phyloP scores from a whole-genome alignment of 2,329 filamentous ascomycete genomes.

The Xylariaceae sp. region DNA sequence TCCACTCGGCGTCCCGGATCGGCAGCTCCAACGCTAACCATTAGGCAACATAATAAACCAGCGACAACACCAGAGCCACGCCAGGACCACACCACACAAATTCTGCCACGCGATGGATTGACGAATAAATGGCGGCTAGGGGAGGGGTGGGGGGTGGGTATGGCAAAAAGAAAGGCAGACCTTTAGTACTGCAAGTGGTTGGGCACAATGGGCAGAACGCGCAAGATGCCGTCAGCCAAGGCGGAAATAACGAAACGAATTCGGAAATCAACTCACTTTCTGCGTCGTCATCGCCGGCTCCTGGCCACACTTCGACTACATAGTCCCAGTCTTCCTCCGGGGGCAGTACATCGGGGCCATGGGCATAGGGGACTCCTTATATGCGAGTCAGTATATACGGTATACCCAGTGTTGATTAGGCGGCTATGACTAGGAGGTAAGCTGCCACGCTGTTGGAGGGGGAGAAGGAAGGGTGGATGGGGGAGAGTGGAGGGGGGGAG shows the following conservation, averaged over 20 bases:
- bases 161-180: constrained; percentile 5
- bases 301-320: constrained; percentile 27
- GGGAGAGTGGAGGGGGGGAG: too few species aligned
- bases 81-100: background rate
- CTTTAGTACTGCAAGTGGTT: background rate
- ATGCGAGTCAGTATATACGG: constrained; percentile 10
- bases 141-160: background rate
- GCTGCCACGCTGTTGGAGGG: constrained; percentile 7
- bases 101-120: constrained; percentile 12
- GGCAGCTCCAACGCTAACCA: background rate
- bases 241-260: constrained; percentile 2
- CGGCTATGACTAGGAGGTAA: constrained; percentile 4
- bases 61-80: background rate
- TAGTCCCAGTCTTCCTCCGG: constrained; percentile 23
- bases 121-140: background rate
- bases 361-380: constrained; percentile 9
- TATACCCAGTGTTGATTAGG: constrained; percentile 5
- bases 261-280: constrained; percentile 18
- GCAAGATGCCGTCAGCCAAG: background rate
- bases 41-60: constrained; percentile 8
- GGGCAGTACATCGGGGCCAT: background rate
- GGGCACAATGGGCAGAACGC: background rate
- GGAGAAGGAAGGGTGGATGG: too few species aligned
- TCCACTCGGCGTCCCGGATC: too few species aligned
- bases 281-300: constrained; percentile 11